Conservation (phyloP, 345 rosid species). For the Citrus reticulata region DNA sequence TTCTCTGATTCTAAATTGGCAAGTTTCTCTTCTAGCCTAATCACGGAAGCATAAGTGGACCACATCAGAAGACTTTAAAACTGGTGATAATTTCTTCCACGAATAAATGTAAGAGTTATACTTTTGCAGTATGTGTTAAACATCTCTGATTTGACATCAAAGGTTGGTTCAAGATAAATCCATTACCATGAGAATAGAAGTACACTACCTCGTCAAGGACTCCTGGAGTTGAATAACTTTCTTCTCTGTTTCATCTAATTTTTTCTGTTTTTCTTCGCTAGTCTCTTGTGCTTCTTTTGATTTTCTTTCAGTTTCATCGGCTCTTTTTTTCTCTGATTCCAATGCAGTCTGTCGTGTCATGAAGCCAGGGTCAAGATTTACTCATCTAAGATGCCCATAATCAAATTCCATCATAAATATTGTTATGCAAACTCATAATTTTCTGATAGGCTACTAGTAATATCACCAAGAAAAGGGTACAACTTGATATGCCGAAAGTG, state of each 20-base stretch:
- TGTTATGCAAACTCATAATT: neutral
- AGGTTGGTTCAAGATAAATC: neutral
- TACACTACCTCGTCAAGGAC: conserved; percentile 57
- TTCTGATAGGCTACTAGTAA: neutral
- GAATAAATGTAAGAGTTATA: neutral
- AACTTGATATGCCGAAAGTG: neutral
- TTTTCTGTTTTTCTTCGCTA: conserved; percentile 50
- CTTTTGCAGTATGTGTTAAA: neutral
- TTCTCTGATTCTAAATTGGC: conserved; percentile 82
- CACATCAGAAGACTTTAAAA: conserved; percentile 2
- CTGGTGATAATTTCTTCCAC: neutral
- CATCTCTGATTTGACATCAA: neutral
- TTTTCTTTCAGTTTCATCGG: conserved; percentile 54
- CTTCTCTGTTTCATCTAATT: conserved; percentile 73
- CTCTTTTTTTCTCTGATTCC: conserved; percentile 64
- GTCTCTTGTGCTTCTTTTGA: conserved; percentile 45
- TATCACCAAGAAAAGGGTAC: neutral
- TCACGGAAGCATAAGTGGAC: conserved; percentile 18
- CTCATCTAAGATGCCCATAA: neutral
- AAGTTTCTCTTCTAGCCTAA: conserved; percentile 85
- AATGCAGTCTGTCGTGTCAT: conserved; percentile 41
- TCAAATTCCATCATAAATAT: neutral
- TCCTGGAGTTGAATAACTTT: conserved; percentile 73
- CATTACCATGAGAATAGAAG: neutral
- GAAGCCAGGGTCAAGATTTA: conserved; percentile 14